Percentiles rank a stretch among this genome's conserved stretches.
Evolutionary conservation across 1,284 basidiomycete genomes (phyloP).

Genomic region (Pterulicium gracile): DNA sequence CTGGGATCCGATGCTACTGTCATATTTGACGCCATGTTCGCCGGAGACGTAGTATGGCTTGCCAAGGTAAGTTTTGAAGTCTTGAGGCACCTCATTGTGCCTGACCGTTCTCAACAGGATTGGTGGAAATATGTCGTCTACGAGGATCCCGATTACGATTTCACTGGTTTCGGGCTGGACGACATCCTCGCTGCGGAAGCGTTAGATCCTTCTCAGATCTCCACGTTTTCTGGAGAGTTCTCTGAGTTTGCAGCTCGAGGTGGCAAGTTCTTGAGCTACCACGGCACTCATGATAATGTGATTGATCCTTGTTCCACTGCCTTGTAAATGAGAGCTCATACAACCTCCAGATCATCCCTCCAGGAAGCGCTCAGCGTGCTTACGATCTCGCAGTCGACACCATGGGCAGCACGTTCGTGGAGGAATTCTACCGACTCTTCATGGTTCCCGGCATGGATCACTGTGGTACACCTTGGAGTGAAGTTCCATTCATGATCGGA

Average conservation of each 20-base stretch:
- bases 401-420: conserved; percentile 15
- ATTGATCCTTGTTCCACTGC: not conserved
- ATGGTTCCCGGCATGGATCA: conserved; percentile 30
- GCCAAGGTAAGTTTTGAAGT: not conserved
- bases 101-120: not conserved
- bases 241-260: conserved; percentile 14
- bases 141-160: not conserved
- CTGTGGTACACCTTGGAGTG: conserved; percentile 17
- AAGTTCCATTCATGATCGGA: not conserved
- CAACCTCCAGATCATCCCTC: conserved; percentile 19
- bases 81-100: not conserved
- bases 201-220: not conserved
- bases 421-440: conserved; percentile 29
- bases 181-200: not conserved
- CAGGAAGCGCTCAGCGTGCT: not conserved
- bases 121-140: conserved; percentile 1
- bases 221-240: conserved; percentile 11
- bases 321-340: not conserved
- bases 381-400: not conserved
- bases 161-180: not conserved
- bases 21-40: not conserved
- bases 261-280: conserved; percentile 14
- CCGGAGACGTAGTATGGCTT: not conserved
- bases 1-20: not conserved
- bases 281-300: conserved; percentile 18